Base-by-base conservation (phyloP, 257 asterid species). In the Fraxinus pennsylvanica region DNA sequence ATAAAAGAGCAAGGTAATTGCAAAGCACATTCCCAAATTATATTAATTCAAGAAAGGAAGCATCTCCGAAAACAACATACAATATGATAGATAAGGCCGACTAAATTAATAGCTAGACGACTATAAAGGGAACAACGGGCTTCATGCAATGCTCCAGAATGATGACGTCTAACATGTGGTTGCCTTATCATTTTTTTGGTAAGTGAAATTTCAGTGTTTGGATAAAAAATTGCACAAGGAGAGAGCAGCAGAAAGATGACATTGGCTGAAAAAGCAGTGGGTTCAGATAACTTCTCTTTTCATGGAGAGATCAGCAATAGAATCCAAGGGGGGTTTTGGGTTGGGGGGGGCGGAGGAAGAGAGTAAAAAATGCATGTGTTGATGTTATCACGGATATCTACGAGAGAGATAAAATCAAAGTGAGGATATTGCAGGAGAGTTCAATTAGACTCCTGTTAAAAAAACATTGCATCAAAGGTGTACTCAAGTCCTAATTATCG, bases 1-100 rank as follows among this genome's bases (percentile, higher is more conserved):
- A 76, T 70, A 81, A 86, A 54, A 66, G 77, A 75, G 38, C 39
- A 79, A 6, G 54, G 77, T 72, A 71, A 76, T 66, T 73, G 78
- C 75, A 43, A 70, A 33, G 41, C 68, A 68, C 41, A 72, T 57
- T 33, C 21, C 59, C 22, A 15, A 43, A 43, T 43, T 3, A 43
- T 43, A 43, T 15, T 43, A 43, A 43, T 43, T 43, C 21, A 17
- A 50, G 21, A 50, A 17, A 50, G 61, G 61, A 50, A 50, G 17
- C 22, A 14, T 50, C 22, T 50, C 57, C 17, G 2, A 50, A 50
- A 50, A 50, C 61, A 50, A 50, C n/a, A 14, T 50, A 50, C 52
- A 14, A 50, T 50, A 17, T 50, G 61, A 15, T 50, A 15, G n/a
- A 15, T 50, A 50, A 14, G 17, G 22, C 61, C 0, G 61, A 17